Conservation (phyloP, 179 eudicot genomes). For the Sideroxylon spinosum region DNA sequence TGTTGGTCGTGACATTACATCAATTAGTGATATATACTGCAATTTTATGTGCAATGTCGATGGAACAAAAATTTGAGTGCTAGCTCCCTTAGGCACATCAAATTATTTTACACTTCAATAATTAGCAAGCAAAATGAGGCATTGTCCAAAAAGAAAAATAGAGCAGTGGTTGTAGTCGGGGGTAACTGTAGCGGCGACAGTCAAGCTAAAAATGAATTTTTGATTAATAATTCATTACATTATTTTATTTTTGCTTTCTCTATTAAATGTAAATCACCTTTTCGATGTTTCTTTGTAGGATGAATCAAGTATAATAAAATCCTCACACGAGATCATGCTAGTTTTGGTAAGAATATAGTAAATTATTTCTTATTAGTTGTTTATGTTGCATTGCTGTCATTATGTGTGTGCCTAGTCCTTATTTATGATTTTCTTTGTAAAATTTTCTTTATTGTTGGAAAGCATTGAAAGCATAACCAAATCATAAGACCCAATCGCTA, state of each 20-base stretch:
- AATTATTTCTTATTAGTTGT: too few relatives aligned
- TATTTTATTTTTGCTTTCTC: too few relatives aligned
- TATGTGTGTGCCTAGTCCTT: not conserved
- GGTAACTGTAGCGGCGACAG: too few relatives aligned
- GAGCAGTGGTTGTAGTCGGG: too few relatives aligned
- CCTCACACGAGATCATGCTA: too few relatives aligned
- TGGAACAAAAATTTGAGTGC: not conserved
- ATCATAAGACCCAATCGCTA: conserved; percentile 34
- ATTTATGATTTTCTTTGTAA: not conserved
- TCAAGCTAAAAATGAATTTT: too few relatives aligned
- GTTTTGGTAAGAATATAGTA: too few relatives aligned
- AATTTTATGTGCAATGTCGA: not conserved
- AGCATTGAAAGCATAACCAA: conserved; percentile 26
- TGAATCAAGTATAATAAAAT: too few relatives aligned
- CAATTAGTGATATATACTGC: not conserved
- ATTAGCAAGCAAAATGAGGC: conserved; percentile 4
- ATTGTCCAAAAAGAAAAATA: not conserved
- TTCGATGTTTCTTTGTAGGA: too few relatives aligned
- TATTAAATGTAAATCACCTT: too few relatives aligned
- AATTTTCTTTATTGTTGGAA: conserved; percentile 4
- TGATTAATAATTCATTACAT: too few relatives aligned
- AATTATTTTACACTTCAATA: not conserved
- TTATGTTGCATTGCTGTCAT: not conserved
- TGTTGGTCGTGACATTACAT: too few relatives aligned
- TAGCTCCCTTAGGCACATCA: conserved; percentile 3